Base-by-base conservation (phyloP, 1,139 yeast genomes). In the Hansenula anomala region DNA sequence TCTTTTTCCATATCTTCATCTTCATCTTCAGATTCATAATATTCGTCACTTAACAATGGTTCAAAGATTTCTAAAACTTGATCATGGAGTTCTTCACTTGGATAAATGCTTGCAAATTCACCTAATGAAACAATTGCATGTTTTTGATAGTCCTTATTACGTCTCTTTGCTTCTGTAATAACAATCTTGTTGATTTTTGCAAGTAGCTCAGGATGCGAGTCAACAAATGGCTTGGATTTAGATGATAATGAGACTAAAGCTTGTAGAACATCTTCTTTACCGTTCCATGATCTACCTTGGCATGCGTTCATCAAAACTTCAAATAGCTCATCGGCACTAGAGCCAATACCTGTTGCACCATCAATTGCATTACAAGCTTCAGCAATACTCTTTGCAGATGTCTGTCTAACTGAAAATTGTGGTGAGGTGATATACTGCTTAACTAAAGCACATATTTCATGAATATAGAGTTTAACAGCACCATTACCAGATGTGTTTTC, bases 201-300 rank as follows among this genome's bases (percentile, higher is more conserved):
- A 20, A 60, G 51, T 28, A 71, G 43, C 0, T 56, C 59, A 1
- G 48, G 54, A 33, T 68, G 51, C 0, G 47, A 41, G 1, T 33
- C 18, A 35, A 69, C 45, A 42, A 55, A 64, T 0, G 47, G 49
- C 36, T 67, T 61, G 12, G 76, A 69, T 46, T 75, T 75, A 13
- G 67, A 56, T 0, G 81, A 58, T 29, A 85, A 67, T 1, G 77
- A 65, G 1, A 87, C 83, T 36, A 90, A 62, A 0, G 96, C 88
- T 31, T 76, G 78, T 24, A 88, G 65, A 3, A 92, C 73, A 30
- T 69, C 61, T 48, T 88, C 96, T 55, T 92, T 92, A 9, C 97
- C 97, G 16, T 73, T 73, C 95, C 96, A 92, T 10, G 94, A 75
- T 44, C 92, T 76, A 0, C 97, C 97, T 40, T 72, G 68, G 43